Evolutionary conservation across 1,139 yeast species (phyloP).

Genomic region (Yamadazyma conglobata): DNA sequence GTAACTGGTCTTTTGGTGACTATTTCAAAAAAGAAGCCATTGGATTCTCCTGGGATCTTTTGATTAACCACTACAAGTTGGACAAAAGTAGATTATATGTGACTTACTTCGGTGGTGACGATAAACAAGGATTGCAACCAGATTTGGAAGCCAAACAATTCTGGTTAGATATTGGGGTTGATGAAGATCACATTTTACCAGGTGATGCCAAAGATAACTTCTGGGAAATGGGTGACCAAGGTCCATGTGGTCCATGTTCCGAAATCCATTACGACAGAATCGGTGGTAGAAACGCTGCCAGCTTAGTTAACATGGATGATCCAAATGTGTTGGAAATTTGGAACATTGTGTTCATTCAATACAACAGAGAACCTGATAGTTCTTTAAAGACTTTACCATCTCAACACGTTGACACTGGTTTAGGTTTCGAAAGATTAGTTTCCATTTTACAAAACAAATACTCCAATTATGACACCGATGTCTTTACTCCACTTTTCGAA

Average conservation of each 20-base stretch:
- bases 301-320: constrained; percentile 90
- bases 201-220: constrained; percentile 90
- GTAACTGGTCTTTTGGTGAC: constrained; percentile 99
- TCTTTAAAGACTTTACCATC: constrained; percentile 81
- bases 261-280: constrained; percentile 97
- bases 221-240: constrained; percentile 99
- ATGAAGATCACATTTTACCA: constrained; percentile 88
- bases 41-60: constrained; percentile 82
- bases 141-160: constrained; percentile 88
- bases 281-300: constrained; percentile 94
- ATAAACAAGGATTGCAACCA: constrained; percentile 76
- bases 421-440: constrained; percentile 97
- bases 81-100: constrained; percentile 81
- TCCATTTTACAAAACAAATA: constrained; percentile 86
- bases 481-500: constrained; percentile 80
- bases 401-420: constrained; percentile 94
- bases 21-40: constrained; percentile 95
- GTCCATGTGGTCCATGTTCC: constrained; percentile 99
- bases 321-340: constrained; percentile 97
- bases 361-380: constrained; percentile 89
- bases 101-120: constrained; percentile 94
- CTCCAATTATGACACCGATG: constrained; percentile 97
- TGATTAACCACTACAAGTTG: constrained; percentile 79
- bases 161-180: constrained; percentile 87
- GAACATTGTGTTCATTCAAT: constrained; percentile 97